phyloP scores from a whole-genome alignment of 306 rosid genomes.

The Cercis canadensis region DNA sequence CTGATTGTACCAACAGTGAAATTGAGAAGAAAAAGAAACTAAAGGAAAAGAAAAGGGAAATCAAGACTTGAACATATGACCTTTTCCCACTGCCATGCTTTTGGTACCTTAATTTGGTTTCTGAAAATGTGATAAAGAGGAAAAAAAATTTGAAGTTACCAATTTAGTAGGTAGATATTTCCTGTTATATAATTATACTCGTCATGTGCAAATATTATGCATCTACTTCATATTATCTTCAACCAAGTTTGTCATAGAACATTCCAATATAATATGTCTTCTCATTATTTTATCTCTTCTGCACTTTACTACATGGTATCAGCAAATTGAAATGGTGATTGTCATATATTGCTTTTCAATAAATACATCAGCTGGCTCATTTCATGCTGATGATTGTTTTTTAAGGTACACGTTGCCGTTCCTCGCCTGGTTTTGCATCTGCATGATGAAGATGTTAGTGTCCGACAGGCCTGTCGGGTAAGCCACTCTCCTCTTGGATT shows the following conservation, averaged over 20 bases:
- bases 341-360: constrained; percentile 26
- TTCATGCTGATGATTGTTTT: constrained; percentile 27
- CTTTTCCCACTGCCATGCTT: background rate
- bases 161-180: background rate
- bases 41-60: constrained; percentile 4
- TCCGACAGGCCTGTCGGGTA: constrained; percentile 97
- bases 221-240: background rate
- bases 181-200: constrained; percentile 9
- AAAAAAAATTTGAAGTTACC: too few relatives aligned
- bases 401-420: constrained; percentile 80
- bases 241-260: constrained; percentile 17
- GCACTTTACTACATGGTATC: constrained; percentile 3
- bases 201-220: background rate
- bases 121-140: too few relatives aligned
- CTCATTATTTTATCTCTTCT: constrained; percentile 13
- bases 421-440: constrained; percentile 93
- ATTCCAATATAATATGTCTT: background rate
- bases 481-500: constrained; percentile 34
- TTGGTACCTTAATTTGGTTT: background rate
- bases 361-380: constrained; percentile 31
- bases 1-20: background rate
- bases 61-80: background rate
- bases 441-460: constrained; percentile 75
- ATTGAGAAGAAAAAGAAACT: too few relatives aligned
- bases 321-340: constrained; percentile 20